Conservation (phyloP, 148 eudicot species). For the Oxyria digyna region DNA sequence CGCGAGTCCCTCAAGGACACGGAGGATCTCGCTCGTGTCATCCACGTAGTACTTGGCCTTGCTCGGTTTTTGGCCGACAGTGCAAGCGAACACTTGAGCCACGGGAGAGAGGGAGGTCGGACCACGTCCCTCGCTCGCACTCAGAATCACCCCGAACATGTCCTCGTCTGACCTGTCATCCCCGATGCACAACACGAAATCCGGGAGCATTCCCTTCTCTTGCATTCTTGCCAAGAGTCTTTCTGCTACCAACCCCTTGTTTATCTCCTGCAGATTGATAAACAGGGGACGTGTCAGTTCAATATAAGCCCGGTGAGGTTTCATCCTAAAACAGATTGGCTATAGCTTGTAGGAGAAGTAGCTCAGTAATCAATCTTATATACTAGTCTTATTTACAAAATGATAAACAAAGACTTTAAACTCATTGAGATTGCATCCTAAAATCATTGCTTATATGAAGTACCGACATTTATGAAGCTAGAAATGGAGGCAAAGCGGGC, state of each 20-base stretch:
- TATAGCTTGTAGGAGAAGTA: too few species aligned
- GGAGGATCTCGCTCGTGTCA: slow-evolving; percentile 34
- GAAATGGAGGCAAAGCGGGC: background rate
- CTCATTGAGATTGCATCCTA: too few species aligned
- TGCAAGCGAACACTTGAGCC: slow-evolving; percentile 50
- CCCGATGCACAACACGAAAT: slow-evolving; percentile 48
- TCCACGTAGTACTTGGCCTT: slow-evolving; percentile 50
- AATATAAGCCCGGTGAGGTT: too few species aligned
- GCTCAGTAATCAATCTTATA: too few species aligned
- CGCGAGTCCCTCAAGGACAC: slow-evolving; percentile 44
- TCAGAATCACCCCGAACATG: slow-evolving; percentile 49
- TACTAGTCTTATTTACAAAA: too few species aligned
- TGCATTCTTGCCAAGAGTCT: slow-evolving; percentile 32
- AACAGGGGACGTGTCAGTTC: background rate
- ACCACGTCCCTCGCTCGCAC: slow-evolving; percentile 22
- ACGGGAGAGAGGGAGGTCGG: slow-evolving; percentile 29
- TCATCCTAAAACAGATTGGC: too few species aligned
- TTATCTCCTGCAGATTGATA: slow-evolving; percentile 29
- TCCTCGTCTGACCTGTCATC: slow-evolving; percentile 57
- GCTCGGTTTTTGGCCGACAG: slow-evolving; percentile 55
- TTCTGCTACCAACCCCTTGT: slow-evolving; percentile 47
- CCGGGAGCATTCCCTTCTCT: slow-evolving; percentile 39
- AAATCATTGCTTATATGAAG: background rate
- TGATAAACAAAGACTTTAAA: too few species aligned
- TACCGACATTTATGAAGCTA: background rate